These are phyloP conservation scores for Pseudohalonectria lignicola DNA, from an alignment of 2,329 filamentous ascomycete species.

Conservation along the genomic window DNA sequence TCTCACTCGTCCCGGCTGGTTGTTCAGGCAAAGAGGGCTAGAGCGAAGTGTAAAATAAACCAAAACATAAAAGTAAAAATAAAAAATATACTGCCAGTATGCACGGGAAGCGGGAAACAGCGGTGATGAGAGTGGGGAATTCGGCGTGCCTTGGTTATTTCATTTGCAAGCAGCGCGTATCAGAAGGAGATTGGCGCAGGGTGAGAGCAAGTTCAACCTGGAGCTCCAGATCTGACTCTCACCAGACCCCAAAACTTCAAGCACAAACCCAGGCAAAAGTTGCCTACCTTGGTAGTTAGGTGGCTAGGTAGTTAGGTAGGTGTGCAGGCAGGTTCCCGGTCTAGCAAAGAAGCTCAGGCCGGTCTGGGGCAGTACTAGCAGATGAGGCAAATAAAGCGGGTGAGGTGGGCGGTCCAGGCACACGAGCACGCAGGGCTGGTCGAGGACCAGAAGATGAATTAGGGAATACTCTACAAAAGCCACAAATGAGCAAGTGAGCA, in stretches of 20 bases:
- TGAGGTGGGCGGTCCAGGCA: too few species aligned
- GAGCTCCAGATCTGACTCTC: too few species aligned
- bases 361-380: too few species aligned
- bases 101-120: slow-evolving; percentile 20
- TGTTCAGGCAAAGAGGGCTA: slow-evolving; percentile 7
- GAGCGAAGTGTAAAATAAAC: slow-evolving; percentile 17
- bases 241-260: too few species aligned
- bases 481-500: background rate
- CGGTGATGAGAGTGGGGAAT: slow-evolving; percentile 30
- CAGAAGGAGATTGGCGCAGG: slow-evolving; percentile 30
- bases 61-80: slow-evolving; percentile 21
- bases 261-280: too few species aligned
- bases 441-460: too few species aligned
- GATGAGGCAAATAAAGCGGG: too few species aligned
- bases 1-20: background rate
- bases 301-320: background rate
- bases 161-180: slow-evolving; percentile 32
- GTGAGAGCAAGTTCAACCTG: slow-evolving; percentile 9
- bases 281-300: too few species aligned
- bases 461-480: too few species aligned
- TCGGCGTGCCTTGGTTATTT: slow-evolving; percentile 28
- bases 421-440: too few species aligned
- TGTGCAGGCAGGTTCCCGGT: too few species aligned
- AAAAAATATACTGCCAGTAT: background rate
- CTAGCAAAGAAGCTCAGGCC: too few species aligned